phyloP scores from a whole-genome alignment of 495 filamentous ascomycete genomes.

The Xylaria acuta region DNA sequence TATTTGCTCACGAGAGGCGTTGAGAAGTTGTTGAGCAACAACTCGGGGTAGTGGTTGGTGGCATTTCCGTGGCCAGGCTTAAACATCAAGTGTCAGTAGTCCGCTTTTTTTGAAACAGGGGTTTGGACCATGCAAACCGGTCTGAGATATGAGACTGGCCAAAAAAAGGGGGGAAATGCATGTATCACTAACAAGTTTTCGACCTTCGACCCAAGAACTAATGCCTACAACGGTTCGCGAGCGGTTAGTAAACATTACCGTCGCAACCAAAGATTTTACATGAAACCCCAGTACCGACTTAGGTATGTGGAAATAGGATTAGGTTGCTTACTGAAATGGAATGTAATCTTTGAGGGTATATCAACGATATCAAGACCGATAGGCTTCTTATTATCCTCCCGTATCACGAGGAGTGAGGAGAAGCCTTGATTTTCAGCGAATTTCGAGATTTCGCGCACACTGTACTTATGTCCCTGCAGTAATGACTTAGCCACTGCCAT shows the following conservation, averaged over 20 bases:
- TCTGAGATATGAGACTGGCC: not conserved
- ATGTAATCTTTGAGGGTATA: constrained; percentile 82
- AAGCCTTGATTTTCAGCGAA: constrained; percentile 83
- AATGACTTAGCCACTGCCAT: not conserved
- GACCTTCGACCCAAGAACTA: constrained; percentile 83
- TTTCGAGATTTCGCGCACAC: constrained; percentile 83
- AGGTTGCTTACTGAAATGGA: constrained; percentile 65
- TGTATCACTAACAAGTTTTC: constrained; percentile 58
- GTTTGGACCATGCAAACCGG: not conserved
- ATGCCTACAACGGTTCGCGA: constrained; percentile 35
- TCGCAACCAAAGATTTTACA: not conserved
- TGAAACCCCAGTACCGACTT: not conserved
- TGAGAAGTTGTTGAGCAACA: constrained; percentile 94
- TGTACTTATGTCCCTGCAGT: constrained; percentile 73
- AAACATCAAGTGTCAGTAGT: constrained; percentile 5
- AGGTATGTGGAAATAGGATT: not conserved
- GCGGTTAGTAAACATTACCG: not conserved
- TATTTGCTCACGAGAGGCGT: constrained; percentile 66
- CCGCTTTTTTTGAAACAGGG: not conserved
- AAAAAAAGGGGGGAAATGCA: not conserved
- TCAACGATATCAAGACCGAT: constrained; percentile 81
- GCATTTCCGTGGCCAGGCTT: constrained; percentile 54
- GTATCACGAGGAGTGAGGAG: constrained; percentile 79
- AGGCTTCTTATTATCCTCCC: constrained; percentile 83
- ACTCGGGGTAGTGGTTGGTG: constrained; percentile 88